phyloP scores from a whole-genome alignment of 805 yeast genomes.

The Metschnikowia similis region DNA sequence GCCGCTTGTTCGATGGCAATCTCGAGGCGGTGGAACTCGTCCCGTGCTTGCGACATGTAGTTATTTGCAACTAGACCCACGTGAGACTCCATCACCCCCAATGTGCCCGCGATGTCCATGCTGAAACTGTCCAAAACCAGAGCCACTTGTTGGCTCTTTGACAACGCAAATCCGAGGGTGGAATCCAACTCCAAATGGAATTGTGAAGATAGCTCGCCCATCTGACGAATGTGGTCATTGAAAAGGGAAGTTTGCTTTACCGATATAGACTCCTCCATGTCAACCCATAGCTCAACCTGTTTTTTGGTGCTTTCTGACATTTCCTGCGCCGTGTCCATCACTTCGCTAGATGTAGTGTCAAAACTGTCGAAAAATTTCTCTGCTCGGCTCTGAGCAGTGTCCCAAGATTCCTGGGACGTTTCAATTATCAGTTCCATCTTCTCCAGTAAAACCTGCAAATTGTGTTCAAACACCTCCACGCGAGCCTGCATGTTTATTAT shows the following conservation, averaged over 20 bases:
- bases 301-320: conserved; percentile 3
- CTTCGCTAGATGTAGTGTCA: conserved; percentile 3
- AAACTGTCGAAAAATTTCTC: not conserved
- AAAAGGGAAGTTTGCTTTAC: conserved; percentile 4
- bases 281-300: conserved; percentile 4
- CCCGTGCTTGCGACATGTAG: not conserved
- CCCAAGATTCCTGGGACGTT: not conserved
- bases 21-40: not conserved
- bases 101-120: not conserved
- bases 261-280: not conserved
- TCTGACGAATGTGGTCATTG: not conserved
- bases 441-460: conserved; percentile 1
- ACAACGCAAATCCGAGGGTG: not conserved
- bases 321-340: not conserved
- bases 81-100: not conserved
- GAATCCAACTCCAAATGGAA: not conserved
- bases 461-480: not conserved
- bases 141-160: not conserved
- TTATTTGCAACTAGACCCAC: not conserved
- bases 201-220: not conserved
- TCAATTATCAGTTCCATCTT: conserved; percentile 3
- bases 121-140: not conserved
- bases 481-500: conserved; percentile 1
- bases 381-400: not conserved
- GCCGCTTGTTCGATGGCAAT: not conserved